Percentiles rank a stretch among this genome's conserved stretches.
These are phyloP conservation scores for Cicer arietinum DNA, from an alignment of 306 rosid species.

Conservation along the genomic window DNA sequence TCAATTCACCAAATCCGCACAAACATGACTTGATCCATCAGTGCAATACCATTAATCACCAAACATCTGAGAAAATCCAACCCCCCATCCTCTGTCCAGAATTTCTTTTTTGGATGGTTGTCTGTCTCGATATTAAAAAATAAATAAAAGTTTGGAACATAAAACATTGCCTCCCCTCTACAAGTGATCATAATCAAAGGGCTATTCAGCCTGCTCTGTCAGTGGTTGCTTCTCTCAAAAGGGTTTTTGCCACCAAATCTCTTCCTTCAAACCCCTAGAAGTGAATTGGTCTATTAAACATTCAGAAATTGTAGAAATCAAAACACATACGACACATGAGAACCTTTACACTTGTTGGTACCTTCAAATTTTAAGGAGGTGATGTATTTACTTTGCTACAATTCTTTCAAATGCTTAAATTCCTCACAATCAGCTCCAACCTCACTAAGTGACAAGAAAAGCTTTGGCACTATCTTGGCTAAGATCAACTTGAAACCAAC, in stretches of 20 bases:
- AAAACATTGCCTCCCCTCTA: slow-evolving; percentile 37
- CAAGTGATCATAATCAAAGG: slow-evolving; percentile 24
- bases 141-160: slow-evolving; percentile 27
- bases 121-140: not conserved
- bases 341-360: slow-evolving; percentile 46
- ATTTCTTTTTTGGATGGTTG: not conserved
- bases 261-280: slow-evolving; percentile 49
- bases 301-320: slow-evolving; percentile 36
- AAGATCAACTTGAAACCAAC: slow-evolving; percentile 97
- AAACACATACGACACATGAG: slow-evolving; percentile 30
- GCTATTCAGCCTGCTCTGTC: slow-evolving; percentile 43
- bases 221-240: slow-evolving; percentile 39
- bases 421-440: slow-evolving; percentile 86
- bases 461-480: slow-evolving; percentile 85
- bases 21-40: slow-evolving; percentile 37
- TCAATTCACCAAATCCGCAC: slow-evolving; percentile 38
- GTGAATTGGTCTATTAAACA: slow-evolving; percentile 41
- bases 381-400: slow-evolving; percentile 46
- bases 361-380: slow-evolving; percentile 39
- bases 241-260: slow-evolving; percentile 44
- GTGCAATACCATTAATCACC: slow-evolving; percentile 35
- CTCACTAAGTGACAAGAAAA: slow-evolving; percentile 64
- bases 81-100: slow-evolving; percentile 29
- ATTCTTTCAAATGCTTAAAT: slow-evolving; percentile 79
- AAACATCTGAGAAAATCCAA: slow-evolving; percentile 22